phyloP scores from a whole-genome alignment of 306 rosid genomes.

The Arachis stenosperma region DNA sequence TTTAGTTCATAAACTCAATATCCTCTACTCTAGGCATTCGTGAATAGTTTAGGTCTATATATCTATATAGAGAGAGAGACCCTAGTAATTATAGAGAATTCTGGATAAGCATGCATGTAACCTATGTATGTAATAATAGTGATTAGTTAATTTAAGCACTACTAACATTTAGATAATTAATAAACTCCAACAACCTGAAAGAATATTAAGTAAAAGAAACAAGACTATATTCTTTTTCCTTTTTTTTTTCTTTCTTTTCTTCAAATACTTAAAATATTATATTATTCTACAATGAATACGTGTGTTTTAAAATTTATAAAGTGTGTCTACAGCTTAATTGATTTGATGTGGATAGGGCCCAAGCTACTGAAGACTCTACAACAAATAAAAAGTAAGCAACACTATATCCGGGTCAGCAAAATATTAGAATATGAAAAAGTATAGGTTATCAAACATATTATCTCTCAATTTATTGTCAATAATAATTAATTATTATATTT shows the following conservation, averaged over 20 bases:
- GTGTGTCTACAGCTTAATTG: not conserved
- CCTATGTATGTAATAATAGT: not conserved
- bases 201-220: not conserved
- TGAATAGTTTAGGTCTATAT: no score
- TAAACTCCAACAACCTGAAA: conserved; percentile 5
- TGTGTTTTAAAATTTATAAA: not conserved
- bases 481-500: no score
- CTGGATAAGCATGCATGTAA: not conserved
- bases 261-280: not conserved
- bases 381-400: not conserved
- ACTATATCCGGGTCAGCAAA: not conserved
- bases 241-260: not conserved
- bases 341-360: no score
- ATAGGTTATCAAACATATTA: no score
- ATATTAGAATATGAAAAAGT: no score
- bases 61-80: no score
- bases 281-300: not conserved
- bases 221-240: no score
- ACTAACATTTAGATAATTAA: not conserved
- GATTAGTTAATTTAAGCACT: conserved; percentile 5
- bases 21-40: no score
- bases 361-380: not conserved
- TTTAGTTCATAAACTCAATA: no score
- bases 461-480: no score
- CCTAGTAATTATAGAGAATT: not conserved